Percentiles rank a stretch among this genome's conserved stretches.
Conservation (phyloP, 352 stramenopile genomes). For the Phytophthora pistaciae region DNA sequence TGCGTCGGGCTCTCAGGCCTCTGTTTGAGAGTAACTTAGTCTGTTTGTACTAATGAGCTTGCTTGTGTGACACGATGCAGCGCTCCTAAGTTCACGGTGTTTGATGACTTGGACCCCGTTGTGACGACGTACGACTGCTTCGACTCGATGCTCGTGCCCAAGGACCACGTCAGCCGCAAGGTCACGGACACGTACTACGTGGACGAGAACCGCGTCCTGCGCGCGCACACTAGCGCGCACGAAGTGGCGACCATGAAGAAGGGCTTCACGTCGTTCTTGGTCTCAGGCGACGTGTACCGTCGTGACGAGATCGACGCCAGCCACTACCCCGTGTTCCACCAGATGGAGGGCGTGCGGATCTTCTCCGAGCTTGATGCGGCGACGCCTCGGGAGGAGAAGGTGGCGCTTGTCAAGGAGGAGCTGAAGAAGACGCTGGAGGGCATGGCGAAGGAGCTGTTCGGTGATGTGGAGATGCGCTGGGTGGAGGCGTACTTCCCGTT, state of each 20-base stretch:
- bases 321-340: slow-evolving; percentile 99
- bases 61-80: slow-evolving; percentile 33
- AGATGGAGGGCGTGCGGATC: slow-evolving; percentile 98
- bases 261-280: slow-evolving; percentile 92
- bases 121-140: slow-evolving; percentile 92
- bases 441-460: slow-evolving; percentile 93
- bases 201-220: slow-evolving; percentile 80
- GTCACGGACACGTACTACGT: slow-evolving; percentile 94
- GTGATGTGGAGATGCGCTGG: slow-evolving; percentile 97
- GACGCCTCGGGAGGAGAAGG: slow-evolving; percentile 75
- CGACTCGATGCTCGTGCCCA: slow-evolving; percentile 92
- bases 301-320: slow-evolving; percentile 99
- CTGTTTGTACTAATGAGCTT: not conserved
- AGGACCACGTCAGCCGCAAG: slow-evolving; percentile 89
- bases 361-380: slow-evolving; percentile 85
- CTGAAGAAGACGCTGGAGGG: slow-evolving; percentile 97
- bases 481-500: slow-evolving; percentile 99
- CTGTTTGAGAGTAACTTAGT: not conserved
- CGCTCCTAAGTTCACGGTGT: slow-evolving; percentile 81
- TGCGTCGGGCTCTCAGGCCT: slow-evolving; percentile 16
- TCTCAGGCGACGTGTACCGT: slow-evolving; percentile 97
- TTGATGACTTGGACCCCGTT: slow-evolving; percentile 89
- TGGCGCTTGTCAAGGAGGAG: slow-evolving; percentile 91
- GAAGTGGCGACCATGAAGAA: slow-evolving; percentile 93
- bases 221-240: slow-evolving; percentile 94